A percentile compares a stretch with the other conserved stretches of the same genome.
Evolutionary conservation across 306 rosid species (phyloP).

Genomic region (Gastrolobium bilobum): DNA sequence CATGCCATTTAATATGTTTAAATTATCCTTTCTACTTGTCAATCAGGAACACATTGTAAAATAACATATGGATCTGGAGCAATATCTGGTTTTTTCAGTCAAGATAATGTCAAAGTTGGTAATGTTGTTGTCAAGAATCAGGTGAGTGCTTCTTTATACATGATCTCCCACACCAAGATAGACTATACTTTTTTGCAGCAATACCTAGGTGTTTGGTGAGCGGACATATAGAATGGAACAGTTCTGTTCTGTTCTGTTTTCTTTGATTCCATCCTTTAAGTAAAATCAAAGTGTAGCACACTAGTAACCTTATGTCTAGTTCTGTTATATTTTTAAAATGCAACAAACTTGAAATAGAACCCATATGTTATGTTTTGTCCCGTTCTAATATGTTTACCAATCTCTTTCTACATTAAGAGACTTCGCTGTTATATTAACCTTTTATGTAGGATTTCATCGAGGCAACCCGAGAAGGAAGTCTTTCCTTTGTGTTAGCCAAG

Average conservation of each 20-base stretch:
- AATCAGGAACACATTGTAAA: constrained; percentile 74
- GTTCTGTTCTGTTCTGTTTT: too few species aligned
- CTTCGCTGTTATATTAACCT: constrained; percentile 15
- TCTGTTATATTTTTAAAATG: too few species aligned
- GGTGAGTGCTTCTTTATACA: constrained; percentile 50
- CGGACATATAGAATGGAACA: too few species aligned
- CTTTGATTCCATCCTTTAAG: too few species aligned
- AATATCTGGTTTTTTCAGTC: constrained; percentile 87
- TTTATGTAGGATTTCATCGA: constrained; percentile 80
- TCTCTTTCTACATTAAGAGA: not conserved
- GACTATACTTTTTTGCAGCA: constrained; percentile 38
- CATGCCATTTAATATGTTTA: constrained; percentile 3
- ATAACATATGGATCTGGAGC: constrained; percentile 84
- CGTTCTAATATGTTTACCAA: too few species aligned
- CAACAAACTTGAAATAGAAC: too few species aligned
- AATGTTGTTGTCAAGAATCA: constrained; percentile 74
- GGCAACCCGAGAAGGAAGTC: constrained; percentile 81
- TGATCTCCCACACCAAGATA: constrained; percentile 24
- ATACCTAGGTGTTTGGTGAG: not conserved
- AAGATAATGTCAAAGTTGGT: constrained; percentile 80
- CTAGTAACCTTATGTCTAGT: too few species aligned
- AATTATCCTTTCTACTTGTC: constrained; percentile 42
- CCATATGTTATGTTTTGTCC: too few species aligned
- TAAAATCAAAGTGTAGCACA: too few species aligned
- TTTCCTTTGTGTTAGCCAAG: constrained; percentile 72